These are phyloP conservation scores for Phytophthora rubi DNA, from an alignment of 352 stramenopile genomes.

Conservation along the genomic window DNA sequence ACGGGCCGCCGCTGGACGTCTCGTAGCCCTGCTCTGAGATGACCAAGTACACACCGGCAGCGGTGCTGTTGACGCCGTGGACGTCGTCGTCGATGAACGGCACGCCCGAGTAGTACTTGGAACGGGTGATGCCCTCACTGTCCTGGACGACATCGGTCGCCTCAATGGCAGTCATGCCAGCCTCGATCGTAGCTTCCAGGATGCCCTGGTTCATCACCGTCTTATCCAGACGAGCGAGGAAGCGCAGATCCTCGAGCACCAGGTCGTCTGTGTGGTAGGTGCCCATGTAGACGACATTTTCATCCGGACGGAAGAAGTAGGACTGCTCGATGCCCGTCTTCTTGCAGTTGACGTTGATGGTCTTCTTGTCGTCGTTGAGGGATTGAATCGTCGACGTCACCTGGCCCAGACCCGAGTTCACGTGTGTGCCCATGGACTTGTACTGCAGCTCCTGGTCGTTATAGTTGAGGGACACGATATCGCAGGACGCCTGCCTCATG, in stretches of 20 bases:
- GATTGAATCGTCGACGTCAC: conserved; percentile 38
- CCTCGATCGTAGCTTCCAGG: conserved; percentile 42
- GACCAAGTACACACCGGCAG: conserved; percentile 55
- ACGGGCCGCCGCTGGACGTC: conserved; percentile 50
- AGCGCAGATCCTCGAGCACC: conserved; percentile 47
- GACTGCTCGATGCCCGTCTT: conserved; percentile 38
- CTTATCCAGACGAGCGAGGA: conserved; percentile 49
- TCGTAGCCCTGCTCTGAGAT: conserved; percentile 58
- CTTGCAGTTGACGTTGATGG: conserved; percentile 52
- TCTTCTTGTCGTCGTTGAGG: conserved; percentile 45
- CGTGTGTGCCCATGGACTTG: conserved; percentile 45
- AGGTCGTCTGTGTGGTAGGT: conserved; percentile 48
- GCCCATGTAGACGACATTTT: conserved; percentile 64
- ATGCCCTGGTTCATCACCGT: conserved; percentile 45
- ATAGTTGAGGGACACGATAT: conserved; percentile 49
- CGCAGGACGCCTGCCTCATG: conserved; percentile 47
- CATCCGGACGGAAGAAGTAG: conserved; percentile 45
- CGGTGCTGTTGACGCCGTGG: conserved; percentile 47
- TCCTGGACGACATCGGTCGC: conserved; percentile 44
- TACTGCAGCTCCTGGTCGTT: conserved; percentile 50
- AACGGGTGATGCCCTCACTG: conserved; percentile 40
- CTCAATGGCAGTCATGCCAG: conserved; percentile 43
- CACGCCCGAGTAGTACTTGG: conserved; percentile 51
- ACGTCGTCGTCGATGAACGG: conserved; percentile 45
- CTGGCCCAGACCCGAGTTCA: conserved; percentile 47